Evolutionary conservation across 805 yeast species (phyloP), one percentile per base, ranked within the genome.

Genomic region (Sugiyamaella valdiviana): DNA sequence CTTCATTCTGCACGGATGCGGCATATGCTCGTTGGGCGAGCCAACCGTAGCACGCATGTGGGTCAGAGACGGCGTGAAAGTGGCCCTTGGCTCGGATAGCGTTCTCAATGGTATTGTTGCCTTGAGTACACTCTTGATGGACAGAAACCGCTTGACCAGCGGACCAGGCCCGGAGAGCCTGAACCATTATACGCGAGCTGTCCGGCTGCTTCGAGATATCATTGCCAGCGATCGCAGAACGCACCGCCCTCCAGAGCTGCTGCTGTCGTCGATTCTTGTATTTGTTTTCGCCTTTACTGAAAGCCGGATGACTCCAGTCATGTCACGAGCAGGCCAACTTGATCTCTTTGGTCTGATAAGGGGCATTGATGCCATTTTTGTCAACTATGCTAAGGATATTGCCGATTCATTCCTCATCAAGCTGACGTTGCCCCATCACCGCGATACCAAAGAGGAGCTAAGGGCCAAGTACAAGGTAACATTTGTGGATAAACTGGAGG

Each of bases 81-180:
- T 42, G 22, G 44, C 38, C n/a, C 7, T 20, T 3, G 42, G 46
- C 16, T 24, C 40, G 21, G 49, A 49, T n/a, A 19, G 16, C 29
- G 39, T 45, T 6, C 22, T 49, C 10, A 40, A 23, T 36, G 42
- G 44, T 10, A 36, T 49, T 17, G 35, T 44, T 37, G 51, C 51
- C 5, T 16, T 49, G 3, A 26, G 50, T 2, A 14, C 12, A 2
- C 24, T 15, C 38, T 16, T 36, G 14, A 42, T 26, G 44, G 26
- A 14, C 10, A 24, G 9, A 21, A 3, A 20, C 32, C 21, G 24
- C n/a, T 9, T 17, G 10, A 16, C 12, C 14, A 3, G 14, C 15
- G 39, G 24, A 23, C 37, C 36, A 9, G 14, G 29, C 9, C 43
- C 20, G 16, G 5, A 16, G 6, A 19, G 16, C 36, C 42, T 19